Evolutionary conservation across 2,329 filamentous ascomycete species (phyloP), one percentile per base, ranked within the genome.

Genomic region (Pseudogymnoascus sp.): DNA sequence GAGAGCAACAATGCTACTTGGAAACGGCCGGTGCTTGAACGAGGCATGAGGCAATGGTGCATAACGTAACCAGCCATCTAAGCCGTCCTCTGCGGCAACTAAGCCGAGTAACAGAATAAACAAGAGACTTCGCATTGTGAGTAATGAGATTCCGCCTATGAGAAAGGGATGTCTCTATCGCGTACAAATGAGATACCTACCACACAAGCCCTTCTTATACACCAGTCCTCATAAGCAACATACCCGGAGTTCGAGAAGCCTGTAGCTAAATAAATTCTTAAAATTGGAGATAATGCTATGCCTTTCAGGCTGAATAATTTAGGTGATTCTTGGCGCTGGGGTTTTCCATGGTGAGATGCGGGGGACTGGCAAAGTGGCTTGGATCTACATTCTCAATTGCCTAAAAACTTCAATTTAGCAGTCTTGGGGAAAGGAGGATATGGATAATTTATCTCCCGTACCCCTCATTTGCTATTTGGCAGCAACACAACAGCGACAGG

Each of bases 11-110:
- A 88, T 80, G 10, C 68, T 74, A 1, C 74, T 75, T 3, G 85
- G 84, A 19, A 56, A 33, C 29, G 50, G 19, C 4, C 82, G 68
- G 1, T 65, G 67, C 38, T 74, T 74, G 40, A 74, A 73, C 59
- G 77, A 75, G 60, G 68, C 72, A 61, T 74, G 66, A 4, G 79
- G 74, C 13, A 86, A 69, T 7, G 79, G 77, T 33, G 85, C 85
- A 71, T 89, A 89, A 59, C 86, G 80, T 63, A 89, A 73, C 86
- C 86, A 89, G 59, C 77, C 86, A 63, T 81, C 76, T 24, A 85
- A 74, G 10, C 86, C 86, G 69, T 83, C 80, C 68, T 89, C 86
- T 40, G 84, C 85, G 13, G 61, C 59, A 44, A 42, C 65, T 11
- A 61, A 35, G 42, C 60, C 38, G 40, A 62, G 59, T 26, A 42